Evolutionary conservation across 768 basidiomycete species (phyloP).

Genomic region (Mycena albidolilacea): DNA sequence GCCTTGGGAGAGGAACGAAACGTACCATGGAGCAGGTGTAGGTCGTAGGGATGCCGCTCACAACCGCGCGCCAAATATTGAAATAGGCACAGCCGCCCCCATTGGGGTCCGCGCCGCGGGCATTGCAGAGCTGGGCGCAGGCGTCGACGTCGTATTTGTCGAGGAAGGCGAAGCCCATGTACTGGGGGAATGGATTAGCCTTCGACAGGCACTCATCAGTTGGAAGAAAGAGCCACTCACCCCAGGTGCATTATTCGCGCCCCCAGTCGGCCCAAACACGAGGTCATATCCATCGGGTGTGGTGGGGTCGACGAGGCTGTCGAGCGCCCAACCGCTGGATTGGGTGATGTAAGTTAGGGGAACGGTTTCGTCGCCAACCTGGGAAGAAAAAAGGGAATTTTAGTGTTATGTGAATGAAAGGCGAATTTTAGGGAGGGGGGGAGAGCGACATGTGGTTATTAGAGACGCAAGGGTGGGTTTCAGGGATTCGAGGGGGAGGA

Average conservation of each 20-base stretch:
- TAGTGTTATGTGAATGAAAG: no score
- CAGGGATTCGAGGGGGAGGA: no score
- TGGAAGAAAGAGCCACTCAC: conserved; percentile 46
- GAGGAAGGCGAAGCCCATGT: conserved; percentile 42
- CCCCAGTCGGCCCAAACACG: conserved; percentile 60
- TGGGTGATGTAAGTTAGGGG: conserved; percentile 57
- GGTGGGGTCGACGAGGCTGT: conserved; percentile 55
- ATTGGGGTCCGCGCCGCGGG: conserved; percentile 54
- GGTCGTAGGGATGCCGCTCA: conserved; percentile 59
- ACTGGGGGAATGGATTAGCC: conserved; percentile 47
- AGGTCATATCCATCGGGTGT: conserved; percentile 60
- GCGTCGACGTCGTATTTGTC: conserved; percentile 62
- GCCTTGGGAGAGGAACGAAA: neutral
- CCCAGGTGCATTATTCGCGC: conserved; percentile 63
- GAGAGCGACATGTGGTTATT: no score
- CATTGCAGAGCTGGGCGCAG: conserved; percentile 61
- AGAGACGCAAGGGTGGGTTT: no score
- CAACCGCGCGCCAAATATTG: conserved; percentile 47
- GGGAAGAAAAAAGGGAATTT: no score
- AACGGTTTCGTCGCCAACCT: conserved; percentile 7
- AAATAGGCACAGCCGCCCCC: conserved; percentile 19
- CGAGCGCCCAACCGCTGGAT: conserved; percentile 57
- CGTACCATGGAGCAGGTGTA: conserved; percentile 66
- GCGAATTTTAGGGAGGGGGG: no score
- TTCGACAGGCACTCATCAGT: neutral